Percentiles rank a stretch among this genome's conserved stretches.
phyloP scores from a whole-genome alignment of 129 eudicot species.

The Chrysanthemum lavandulifolium region DNA sequence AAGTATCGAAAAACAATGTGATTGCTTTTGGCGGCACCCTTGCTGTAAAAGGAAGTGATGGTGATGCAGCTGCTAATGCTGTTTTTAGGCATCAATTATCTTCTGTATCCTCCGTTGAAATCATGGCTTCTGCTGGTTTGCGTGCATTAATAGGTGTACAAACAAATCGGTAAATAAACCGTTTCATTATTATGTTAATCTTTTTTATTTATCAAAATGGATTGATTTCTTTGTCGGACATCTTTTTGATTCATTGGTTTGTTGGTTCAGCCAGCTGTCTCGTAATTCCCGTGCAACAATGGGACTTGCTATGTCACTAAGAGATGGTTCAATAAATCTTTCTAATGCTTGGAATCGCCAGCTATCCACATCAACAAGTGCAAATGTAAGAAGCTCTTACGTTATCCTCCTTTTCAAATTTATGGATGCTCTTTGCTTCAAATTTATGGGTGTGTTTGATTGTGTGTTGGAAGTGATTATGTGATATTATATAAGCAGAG shows the following conservation, averaged over 20 bases:
- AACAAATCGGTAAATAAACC: slow-evolving; percentile 57
- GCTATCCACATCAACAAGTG: slow-evolving; percentile 72
- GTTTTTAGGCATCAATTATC: slow-evolving; percentile 76
- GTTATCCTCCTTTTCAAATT: neutral
- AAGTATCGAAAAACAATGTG: slow-evolving; percentile 60
- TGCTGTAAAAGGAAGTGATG: slow-evolving; percentile 71
- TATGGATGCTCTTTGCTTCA: neutral
- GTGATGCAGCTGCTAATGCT: slow-evolving; percentile 78
- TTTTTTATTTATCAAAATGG: neutral
- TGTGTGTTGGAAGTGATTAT: slow-evolving; percentile 6
- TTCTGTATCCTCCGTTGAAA: slow-evolving; percentile 63
- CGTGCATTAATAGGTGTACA: slow-evolving; percentile 73
- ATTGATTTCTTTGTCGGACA: neutral
- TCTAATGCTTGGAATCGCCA: slow-evolving; percentile 91
- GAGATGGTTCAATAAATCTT: slow-evolving; percentile 89
- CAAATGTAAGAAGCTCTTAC: slow-evolving; percentile 56
- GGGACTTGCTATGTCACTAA: slow-evolving; percentile 80
- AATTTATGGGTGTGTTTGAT: neutral
- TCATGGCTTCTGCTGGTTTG: slow-evolving; percentile 81
- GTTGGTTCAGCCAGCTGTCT: slow-evolving; percentile 61
- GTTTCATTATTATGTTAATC: neutral
- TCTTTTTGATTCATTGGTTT: slow-evolving; percentile 12
- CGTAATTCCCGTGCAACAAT: slow-evolving; percentile 73
- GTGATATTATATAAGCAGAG: neutral
- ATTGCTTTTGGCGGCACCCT: slow-evolving; percentile 85